These are phyloP conservation scores for Fusarium chlamydosporum DNA, from an alignment of 2,329 filamentous ascomycete species.

Conservation along the genomic window DNA sequence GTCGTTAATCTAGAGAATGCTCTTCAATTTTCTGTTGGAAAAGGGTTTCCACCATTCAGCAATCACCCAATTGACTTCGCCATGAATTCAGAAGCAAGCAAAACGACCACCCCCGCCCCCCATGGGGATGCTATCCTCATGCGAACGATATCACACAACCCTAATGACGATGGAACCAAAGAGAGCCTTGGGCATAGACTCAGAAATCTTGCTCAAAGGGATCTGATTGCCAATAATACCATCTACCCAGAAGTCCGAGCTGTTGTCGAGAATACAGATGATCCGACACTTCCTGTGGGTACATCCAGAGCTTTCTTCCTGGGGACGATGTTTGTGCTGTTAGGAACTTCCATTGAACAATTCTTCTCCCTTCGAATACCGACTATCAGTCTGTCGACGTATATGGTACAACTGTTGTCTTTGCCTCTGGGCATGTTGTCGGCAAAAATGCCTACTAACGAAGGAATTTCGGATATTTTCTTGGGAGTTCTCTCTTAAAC, in stretches of 20 bases:
- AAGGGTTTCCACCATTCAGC: not conserved
- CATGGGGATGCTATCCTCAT: not conserved
- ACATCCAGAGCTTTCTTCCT: conserved; percentile 59
- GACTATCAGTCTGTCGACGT: conserved; percentile 57
- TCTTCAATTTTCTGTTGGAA: not conserved
- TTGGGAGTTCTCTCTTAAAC: conserved; percentile 58
- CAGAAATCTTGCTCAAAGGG: conserved; percentile 44
- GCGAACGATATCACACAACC: not conserved
- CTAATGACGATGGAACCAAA: not conserved
- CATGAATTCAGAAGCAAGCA: not conserved
- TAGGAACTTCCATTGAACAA: conserved; percentile 48
- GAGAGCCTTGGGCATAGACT: conserved; percentile 20
- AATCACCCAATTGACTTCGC: not conserved
- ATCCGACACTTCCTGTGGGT: conserved; percentile 57
- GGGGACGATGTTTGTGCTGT: conserved; percentile 56
- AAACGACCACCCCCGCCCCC: not conserved
- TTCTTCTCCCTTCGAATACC: conserved; percentile 61
- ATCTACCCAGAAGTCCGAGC: conserved; percentile 61
- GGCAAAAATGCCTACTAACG: conserved; percentile 46
- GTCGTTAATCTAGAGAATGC: not conserved
- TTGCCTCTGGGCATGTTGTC: conserved; percentile 57
- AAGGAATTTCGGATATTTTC: conserved; percentile 12
- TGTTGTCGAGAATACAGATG: conserved; percentile 61
- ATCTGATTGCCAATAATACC: conserved; percentile 55
- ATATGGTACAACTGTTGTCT: conserved; percentile 59